Evolutionary conservation across 129 eudicot species (phyloP).

Genomic region (Apium graveolens): DNA sequence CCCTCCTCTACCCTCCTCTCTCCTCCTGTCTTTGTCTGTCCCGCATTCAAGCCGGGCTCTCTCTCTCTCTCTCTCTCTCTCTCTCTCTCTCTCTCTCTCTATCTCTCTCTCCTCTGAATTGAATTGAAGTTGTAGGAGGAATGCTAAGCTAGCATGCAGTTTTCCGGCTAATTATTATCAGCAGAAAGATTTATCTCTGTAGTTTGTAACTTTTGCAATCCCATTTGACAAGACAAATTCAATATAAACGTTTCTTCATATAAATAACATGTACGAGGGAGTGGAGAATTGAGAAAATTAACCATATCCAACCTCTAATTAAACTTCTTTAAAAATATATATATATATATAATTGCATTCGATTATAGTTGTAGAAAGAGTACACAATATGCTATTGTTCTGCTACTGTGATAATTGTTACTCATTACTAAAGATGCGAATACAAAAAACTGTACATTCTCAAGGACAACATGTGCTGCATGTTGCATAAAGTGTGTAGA

Average conservation of each 20-base stretch:
- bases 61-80: conserved; percentile 7
- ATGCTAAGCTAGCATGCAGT: background rate
- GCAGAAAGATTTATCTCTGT: background rate
- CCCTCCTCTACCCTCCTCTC: conserved; percentile 3
- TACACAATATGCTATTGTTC: too few relatives aligned
- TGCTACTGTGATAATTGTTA: too few relatives aligned
- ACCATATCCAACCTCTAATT: too few relatives aligned
- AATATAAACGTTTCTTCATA: too few relatives aligned
- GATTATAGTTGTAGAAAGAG: too few relatives aligned
- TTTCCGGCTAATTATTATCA: background rate
- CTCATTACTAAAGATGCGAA: too few relatives aligned
- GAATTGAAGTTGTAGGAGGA: background rate
- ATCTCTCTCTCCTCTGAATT: background rate
- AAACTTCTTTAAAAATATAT: too few relatives aligned
- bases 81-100: background rate
- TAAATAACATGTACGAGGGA: too few relatives aligned
- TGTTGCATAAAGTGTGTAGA: background rate
- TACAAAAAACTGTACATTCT: background rate
- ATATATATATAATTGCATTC: too few relatives aligned
- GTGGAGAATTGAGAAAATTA: too few relatives aligned
- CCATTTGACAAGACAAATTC: background rate
- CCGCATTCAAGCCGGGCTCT: conserved; percentile 41
- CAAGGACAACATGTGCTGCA: background rate
- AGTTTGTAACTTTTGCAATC: background rate
- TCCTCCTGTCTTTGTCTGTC: conserved; percentile 40